These are phyloP conservation scores for Globisporangium lucens DNA, from an alignment of 352 stramenopile species.

Conservation along the genomic window DNA sequence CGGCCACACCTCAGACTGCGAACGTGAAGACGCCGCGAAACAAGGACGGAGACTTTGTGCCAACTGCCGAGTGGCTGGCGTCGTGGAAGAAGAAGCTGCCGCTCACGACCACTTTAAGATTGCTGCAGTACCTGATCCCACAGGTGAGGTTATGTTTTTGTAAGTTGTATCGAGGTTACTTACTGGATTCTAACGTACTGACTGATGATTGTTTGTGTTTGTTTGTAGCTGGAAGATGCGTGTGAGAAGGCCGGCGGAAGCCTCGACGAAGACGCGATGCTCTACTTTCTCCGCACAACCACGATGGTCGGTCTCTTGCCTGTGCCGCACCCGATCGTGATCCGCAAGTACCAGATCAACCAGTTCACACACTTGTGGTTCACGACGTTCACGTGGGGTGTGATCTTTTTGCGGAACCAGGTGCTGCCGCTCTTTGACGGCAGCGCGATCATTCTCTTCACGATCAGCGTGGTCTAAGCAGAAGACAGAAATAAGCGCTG, in stretches of 20 bases:
- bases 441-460: slow-evolving; percentile 95
- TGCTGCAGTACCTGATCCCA: slow-evolving; percentile 94
- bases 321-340: slow-evolving; percentile 97
- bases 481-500: background rate
- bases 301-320: slow-evolving; percentile 98
- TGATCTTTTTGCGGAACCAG: slow-evolving; percentile 98
- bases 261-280: slow-evolving; percentile 94
- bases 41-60: slow-evolving; percentile 67
- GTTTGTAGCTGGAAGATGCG: slow-evolving; percentile 55
- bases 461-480: slow-evolving; percentile 83
- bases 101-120: slow-evolving; percentile 92
- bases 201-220: background rate
- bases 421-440: slow-evolving; percentile 96
- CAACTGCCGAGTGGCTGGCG: slow-evolving; percentile 93
- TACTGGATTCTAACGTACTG: background rate
- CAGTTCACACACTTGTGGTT: slow-evolving; percentile 99
- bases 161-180: background rate
- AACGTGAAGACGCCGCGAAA: slow-evolving; percentile 32
- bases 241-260: slow-evolving; percentile 78
- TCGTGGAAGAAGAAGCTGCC: slow-evolving; percentile 94
- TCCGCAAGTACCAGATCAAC: slow-evolving; percentile 99
- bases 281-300: slow-evolving; percentile 95
- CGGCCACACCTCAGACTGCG: background rate
- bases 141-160: slow-evolving; percentile 38
- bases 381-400: slow-evolving; percentile 98